Evolutionary conservation across 768 basidiomycete genomes (phyloP).

Genomic region (Mycena vitilis): DNA sequence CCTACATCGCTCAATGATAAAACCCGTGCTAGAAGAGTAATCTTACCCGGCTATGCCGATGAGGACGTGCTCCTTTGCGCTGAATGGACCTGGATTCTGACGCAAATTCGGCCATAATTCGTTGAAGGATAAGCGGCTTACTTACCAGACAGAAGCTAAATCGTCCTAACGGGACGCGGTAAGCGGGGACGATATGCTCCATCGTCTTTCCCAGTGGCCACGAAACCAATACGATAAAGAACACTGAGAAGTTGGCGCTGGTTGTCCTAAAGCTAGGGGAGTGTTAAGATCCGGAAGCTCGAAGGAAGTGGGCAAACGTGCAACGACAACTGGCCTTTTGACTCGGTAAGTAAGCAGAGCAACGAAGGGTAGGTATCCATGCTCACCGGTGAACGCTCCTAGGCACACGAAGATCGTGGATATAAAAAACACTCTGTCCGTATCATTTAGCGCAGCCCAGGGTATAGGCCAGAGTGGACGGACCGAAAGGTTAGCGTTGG

Average conservation of each 20-base stretch:
- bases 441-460: background rate
- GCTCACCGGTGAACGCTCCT: slow-evolving; percentile 11
- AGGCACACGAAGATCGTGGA: slow-evolving; percentile 8
- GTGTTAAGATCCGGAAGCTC: too few species aligned
- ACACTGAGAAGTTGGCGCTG: slow-evolving; percentile 7
- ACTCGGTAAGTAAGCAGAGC: background rate
- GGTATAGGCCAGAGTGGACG: too few species aligned
- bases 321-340: slow-evolving; percentile 15
- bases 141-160: background rate
- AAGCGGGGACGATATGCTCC: background rate
- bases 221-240: slow-evolving; percentile 15
- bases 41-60: slow-evolving; percentile 30
- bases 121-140: background rate
- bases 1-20: background rate
- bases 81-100: slow-evolving; percentile 57
- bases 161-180: background rate
- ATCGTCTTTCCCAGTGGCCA: slow-evolving; percentile 17
- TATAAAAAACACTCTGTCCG: background rate
- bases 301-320: background rate
- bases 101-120: background rate
- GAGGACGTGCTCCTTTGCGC: slow-evolving; percentile 58
- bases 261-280: slow-evolving; percentile 12
- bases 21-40: too few species aligned
- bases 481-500: slow-evolving; percentile 1
- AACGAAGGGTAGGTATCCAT: too few species aligned